A percentile compares a stretch with the other conserved stretches of the same genome.
Conservation (phyloP, 2,329 filamentous ascomycete genomes). For the Chaetomium sp. region DNA sequence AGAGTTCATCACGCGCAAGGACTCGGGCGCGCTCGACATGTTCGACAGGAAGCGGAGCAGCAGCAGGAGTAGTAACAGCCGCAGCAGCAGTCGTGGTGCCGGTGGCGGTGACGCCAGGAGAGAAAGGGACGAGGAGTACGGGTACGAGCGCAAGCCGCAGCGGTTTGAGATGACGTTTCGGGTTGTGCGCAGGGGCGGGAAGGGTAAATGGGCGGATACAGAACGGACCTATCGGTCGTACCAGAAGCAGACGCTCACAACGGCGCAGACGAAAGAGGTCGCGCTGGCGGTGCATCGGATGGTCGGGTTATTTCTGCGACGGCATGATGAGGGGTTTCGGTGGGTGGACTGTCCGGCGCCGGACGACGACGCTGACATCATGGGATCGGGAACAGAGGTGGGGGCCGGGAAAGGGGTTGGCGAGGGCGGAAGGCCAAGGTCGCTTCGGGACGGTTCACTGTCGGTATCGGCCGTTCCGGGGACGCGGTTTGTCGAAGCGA, state of each 20-base stretch:
- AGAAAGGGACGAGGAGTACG: conserved; percentile 9
- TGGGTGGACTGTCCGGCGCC: conserved; percentile 41
- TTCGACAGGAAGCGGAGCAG: conserved; percentile 9
- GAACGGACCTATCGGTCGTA: conserved; percentile 44
- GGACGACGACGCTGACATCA: conserved; percentile 30
- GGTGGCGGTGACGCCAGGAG: too few species aligned
- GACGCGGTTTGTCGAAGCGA: conserved; percentile 37
- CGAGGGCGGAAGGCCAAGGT: conserved; percentile 35
- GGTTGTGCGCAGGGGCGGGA: conserved; percentile 30
- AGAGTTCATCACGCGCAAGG: conserved; percentile 48
- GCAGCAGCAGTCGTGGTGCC: too few species aligned
- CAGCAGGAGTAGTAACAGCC: too few species aligned
- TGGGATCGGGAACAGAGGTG: too few species aligned
- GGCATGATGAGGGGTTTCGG: conserved; percentile 44
- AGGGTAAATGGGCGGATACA: conserved; percentile 35
- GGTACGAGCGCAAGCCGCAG: conserved; percentile 35
- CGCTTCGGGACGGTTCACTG: conserved; percentile 37
- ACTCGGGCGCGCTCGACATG: conserved; percentile 40
- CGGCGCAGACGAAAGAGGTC: conserved; percentile 39
- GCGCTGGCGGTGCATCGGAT: conserved; percentile 44
- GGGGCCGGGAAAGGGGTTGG: too few species aligned
- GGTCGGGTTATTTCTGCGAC: conserved; percentile 43
- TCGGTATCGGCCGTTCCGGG: conserved; percentile 42
- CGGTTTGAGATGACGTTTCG: conserved; percentile 45
- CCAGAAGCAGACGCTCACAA: conserved; percentile 41